Evolutionary conservation across 2,329 filamentous ascomycete species (phyloP).

Genomic region (Xylariales sp.): DNA sequence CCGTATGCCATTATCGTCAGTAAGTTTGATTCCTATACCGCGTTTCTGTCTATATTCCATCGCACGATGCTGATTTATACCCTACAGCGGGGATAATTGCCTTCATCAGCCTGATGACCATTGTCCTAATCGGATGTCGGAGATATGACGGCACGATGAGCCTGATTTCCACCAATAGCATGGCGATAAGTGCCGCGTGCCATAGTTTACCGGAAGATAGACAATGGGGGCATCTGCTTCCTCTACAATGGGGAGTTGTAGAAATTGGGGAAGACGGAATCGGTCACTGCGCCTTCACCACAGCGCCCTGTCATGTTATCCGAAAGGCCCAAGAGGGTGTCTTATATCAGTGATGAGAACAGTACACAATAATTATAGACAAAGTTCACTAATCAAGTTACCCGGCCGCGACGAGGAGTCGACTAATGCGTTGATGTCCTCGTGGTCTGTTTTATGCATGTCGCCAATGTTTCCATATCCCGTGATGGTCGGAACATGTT

Average conservation of each 20-base stretch:
- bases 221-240: constrained; percentile 42
- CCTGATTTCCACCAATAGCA: constrained; percentile 49
- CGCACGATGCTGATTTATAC: constrained; percentile 3
- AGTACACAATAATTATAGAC: too few species aligned
- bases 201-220: constrained; percentile 43
- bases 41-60: neutral
- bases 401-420: too few species aligned
- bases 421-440: too few species aligned
- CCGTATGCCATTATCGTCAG: constrained; percentile 47
- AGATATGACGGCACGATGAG: constrained; percentile 50
- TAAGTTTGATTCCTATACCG: constrained; percentile 4
- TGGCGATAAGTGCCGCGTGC: constrained; percentile 49
- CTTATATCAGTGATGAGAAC: constrained; percentile 20
- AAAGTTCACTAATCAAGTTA: too few species aligned
- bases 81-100: constrained; percentile 35
- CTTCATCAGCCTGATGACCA: constrained; percentile 27
- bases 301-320: constrained; percentile 34
- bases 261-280: constrained; percentile 37
- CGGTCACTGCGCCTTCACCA: constrained; percentile 43
- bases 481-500: too few species aligned
- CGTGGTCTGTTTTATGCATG: too few species aligned
- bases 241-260: constrained; percentile 46
- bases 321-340: constrained; percentile 27
- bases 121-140: constrained; percentile 43
- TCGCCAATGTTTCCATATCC: too few species aligned